These are phyloP conservation scores for Berberis vulgaris DNA, from an alignment of 164 flowering plant genomes.

Conservation along the genomic window DNA sequence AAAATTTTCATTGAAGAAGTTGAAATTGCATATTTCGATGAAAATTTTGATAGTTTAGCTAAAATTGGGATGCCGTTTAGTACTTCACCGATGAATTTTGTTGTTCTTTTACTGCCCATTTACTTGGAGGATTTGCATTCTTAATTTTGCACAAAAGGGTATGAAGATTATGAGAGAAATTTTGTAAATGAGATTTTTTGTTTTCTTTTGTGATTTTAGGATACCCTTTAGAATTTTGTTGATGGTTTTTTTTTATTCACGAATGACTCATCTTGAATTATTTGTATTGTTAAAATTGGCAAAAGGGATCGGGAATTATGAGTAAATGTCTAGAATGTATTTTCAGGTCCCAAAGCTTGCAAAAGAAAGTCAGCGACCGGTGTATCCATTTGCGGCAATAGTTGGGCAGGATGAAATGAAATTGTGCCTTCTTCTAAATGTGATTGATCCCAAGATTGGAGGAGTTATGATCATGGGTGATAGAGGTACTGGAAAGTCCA, in stretches of 20 bases:
- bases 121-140: background rate
- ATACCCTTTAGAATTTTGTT: background rate
- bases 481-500: slow-evolving; percentile 94
- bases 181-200: background rate
- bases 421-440: slow-evolving; percentile 81
- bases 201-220: background rate
- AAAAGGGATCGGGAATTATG: background rate
- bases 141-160: background rate
- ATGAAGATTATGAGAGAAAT: too few relatives aligned
- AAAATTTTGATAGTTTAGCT: too few relatives aligned
- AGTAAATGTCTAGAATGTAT: background rate
- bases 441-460: slow-evolving; percentile 95
- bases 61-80: too few relatives aligned
- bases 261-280: too few relatives aligned
- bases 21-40: too few relatives aligned
- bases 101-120: background rate
- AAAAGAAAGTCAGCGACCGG: slow-evolving; percentile 80
- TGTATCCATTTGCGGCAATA: slow-evolving; percentile 89
- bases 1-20: too few relatives aligned
- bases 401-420: slow-evolving; percentile 99
- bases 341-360: slow-evolving; percentile 50
- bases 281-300: background rate
- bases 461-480: slow-evolving; percentile 99
- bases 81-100: background rate
- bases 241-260: too few relatives aligned